Evolutionary conservation across 129 eudicot species (phyloP), one percentile per base, ranked within the genome.

Genomic region (Saussurea involucrata): DNA sequence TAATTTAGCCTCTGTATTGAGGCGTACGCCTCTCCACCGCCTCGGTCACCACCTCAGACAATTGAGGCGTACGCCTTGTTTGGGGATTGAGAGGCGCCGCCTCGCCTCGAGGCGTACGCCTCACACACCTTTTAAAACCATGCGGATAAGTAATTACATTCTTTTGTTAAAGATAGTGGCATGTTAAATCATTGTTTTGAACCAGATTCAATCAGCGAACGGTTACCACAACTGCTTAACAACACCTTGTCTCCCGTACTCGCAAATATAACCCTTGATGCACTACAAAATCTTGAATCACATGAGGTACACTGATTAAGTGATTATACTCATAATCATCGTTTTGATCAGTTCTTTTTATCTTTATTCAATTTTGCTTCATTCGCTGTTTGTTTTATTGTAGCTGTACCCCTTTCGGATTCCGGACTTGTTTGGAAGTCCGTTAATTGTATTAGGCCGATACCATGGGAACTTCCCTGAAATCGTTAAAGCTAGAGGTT

Each of bases 371-470:
- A 5, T 73, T 34, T 28, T n/a, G 68, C 64, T 21, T 18, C 32
- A 36, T 42, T 68, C 9, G 6, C 24, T n/a, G 63, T 20, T 71
- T 67, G 40, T 17, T 8, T 85, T 25, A 21, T 66, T 85, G 84
- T 93, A 95, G 99, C 64, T 90, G 76, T 85, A 85, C 66, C 97
- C 99, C 1, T 58, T 60, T 76, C 83, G 78, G 55, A 74, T 85
- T 72, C 97, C 96, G 20, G 99, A 95, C 78, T 76, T 83, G 24
- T 85, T 81, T 68, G 90, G 87, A 82, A 63, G 79, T 33, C 97
- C 99, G 4, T 72, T 95, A 82, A 42, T 88, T 68, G 79, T 95
- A 76, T 89, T 91, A 28, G 99, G 99, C 67, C 90, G 97, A 87
- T 95, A 77, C 78, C 13, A 53, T 17, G 97, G 99, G 66, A 72